Evolutionary conservation across 176 grass and related monocot genomes (phyloP).

Genomic region (Olyra latifolia): DNA sequence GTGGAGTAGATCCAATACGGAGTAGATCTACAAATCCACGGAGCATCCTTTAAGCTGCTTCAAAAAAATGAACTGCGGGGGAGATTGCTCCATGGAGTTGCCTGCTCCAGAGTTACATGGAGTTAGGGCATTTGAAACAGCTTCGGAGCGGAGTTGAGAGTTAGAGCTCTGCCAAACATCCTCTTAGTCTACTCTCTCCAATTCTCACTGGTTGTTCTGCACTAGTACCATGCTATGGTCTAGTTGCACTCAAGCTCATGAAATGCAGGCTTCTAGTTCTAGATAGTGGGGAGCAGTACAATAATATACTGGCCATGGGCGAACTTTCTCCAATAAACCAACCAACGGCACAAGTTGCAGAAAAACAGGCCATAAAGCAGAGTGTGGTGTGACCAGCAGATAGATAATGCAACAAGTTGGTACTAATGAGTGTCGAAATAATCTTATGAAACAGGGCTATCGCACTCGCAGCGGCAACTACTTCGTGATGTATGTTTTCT

Average conservation of each 20-base stretch:
- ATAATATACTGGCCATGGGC: neutral
- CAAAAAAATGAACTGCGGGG: too few species aligned
- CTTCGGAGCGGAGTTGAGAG: too few species aligned
- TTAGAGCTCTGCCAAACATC: too few species aligned
- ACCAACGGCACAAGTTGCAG: neutral
- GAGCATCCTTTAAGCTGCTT: too few species aligned
- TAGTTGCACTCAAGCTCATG: neutral
- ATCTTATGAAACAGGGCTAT: neutral
- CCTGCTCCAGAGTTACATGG: too few species aligned
- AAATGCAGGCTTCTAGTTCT: neutral
- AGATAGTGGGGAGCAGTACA: neutral
- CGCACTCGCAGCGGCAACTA: neutral
- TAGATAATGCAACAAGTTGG: constrained; percentile 15
- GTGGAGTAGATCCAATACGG: too few species aligned
- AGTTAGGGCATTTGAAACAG: too few species aligned
- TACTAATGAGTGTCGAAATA: neutral
- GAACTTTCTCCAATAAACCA: neutral
- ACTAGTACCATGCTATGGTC: neutral
- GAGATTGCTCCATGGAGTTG: too few species aligned
- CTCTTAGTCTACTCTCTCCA: too few species aligned
- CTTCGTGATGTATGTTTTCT: neutral
- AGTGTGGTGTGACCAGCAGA: neutral
- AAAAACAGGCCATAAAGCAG: neutral
- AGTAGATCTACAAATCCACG: too few species aligned
- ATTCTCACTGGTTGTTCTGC: neutral